Percentiles rank a stretch among this genome's conserved stretches.
Evolutionary conservation across 1,284 basidiomycete genomes (phyloP).

Genomic region (Cutaneotrichosporon cyanovorans): DNA sequence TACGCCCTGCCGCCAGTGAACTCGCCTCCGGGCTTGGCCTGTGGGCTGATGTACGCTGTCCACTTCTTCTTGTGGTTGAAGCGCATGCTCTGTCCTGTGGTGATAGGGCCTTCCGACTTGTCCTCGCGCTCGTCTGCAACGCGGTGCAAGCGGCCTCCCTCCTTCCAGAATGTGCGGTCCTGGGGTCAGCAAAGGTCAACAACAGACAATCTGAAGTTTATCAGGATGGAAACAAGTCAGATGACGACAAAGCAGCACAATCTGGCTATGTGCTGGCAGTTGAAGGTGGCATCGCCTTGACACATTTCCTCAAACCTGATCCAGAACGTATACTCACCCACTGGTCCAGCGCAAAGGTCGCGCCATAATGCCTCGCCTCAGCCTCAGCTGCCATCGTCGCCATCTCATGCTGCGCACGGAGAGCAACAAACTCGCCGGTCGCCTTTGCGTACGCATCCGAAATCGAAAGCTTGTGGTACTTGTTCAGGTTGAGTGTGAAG

Average conservation of each 20-base stretch:
- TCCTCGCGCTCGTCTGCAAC: background rate
- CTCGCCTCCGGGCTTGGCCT: conserved; percentile 13
- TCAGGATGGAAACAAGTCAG: no score
- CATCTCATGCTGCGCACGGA: conserved; percentile 77
- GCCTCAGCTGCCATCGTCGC: conserved; percentile 65
- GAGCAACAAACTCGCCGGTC: conserved; percentile 74
- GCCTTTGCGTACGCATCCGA: conserved; percentile 72
- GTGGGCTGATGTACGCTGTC: conserved; percentile 22
- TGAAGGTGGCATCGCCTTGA: no score
- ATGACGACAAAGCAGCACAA: no score
- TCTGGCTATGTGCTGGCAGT: no score
- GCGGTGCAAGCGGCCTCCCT: conserved; percentile 6
- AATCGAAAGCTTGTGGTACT: conserved; percentile 58
- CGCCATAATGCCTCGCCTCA: conserved; percentile 74
- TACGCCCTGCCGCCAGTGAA: conserved; percentile 36
- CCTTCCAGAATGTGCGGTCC: conserved; percentile 31
- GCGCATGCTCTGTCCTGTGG: conserved; percentile 8
- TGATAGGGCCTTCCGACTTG: background rate
- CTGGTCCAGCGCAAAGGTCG: conserved; percentile 39
- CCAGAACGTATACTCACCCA: conserved; percentile 30
- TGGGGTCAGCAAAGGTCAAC: conserved; percentile 3
- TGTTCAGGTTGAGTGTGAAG: conserved; percentile 71
- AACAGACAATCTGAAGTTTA: no score
- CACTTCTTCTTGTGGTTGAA: conserved; percentile 26
- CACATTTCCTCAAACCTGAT: no score